Base-by-base conservation (phyloP, 345 rosid genomes). In the Orychophragmus violaceus region DNA sequence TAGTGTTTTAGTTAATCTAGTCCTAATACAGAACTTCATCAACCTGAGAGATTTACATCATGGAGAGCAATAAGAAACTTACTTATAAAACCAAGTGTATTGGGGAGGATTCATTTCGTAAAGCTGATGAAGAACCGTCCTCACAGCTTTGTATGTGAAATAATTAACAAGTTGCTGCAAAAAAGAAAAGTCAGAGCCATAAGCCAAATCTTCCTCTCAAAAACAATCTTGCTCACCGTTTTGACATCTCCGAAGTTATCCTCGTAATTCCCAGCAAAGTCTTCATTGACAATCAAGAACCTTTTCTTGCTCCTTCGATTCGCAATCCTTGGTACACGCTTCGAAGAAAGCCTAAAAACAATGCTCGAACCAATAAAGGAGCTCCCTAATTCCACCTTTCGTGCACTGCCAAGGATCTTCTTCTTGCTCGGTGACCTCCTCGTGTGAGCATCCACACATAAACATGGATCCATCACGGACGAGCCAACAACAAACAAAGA, bases 21-120 rank as follows among this genome's bases (percentile, higher is more conserved):
- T 58, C 65, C 56, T 59, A 35, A 35, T 18, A 53, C 24, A 55
- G 13, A 33, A 33, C 37, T 8, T 33, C 12, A 33, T 33, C 37
- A 33, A 33, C 8, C 3, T 12, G 41, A 36, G 37, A 33, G 41
- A 36, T 12, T 36, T 14, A 36, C 2, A 5, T 17, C 16, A 55
- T 44, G 23, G n/a, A 50, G 18, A 22, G 8, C 8, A 33, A 9
- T 0, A 62, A 44, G 55, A 60, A 35, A 75, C 92, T 83, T 82
- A 90, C 98, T 88, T 74, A 24, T 93, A 93, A 27, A 90, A 70
- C 96, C 97, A 90, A 68, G 82, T 82, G 69, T 90, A 93, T 1
- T 82, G 59, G 0, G 96, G 85, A 6, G 99, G 97, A 77, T 90
- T 90, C 97, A 93, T 93, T 84, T 93, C 97, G 18, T 93, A 90